phyloP scores from a whole-genome alignment of 495 filamentous ascomycete genomes.

The Lepraria neglecta region DNA sequence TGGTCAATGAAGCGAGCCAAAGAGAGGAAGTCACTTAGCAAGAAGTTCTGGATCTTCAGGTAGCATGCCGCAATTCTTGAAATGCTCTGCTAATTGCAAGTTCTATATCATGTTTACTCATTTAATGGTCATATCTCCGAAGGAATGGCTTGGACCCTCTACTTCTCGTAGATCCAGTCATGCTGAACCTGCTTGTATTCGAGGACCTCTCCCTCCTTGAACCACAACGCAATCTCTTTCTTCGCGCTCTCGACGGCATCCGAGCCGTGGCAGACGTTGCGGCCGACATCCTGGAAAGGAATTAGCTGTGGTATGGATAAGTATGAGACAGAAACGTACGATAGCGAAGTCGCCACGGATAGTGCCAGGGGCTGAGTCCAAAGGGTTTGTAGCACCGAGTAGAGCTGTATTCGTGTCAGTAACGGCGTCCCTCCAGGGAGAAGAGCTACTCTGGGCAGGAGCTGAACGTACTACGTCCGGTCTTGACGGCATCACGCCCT shows the following conservation, averaged over 20 bases:
- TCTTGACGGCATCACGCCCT: slow-evolving; percentile 95
- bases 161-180: slow-evolving; percentile 95
- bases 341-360: slow-evolving; percentile 86
- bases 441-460: no score
- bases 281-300: slow-evolving; percentile 68
- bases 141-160: background rate
- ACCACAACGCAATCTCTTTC: slow-evolving; percentile 99
- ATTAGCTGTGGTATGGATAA: no score
- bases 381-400: slow-evolving; percentile 97
- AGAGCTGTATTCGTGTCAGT: slow-evolving; percentile 47
- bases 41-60: background rate
- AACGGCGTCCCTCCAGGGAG: background rate
- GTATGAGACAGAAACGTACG: slow-evolving; percentile 33
- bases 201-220: slow-evolving; percentile 75
- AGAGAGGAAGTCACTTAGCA: no score
- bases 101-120: background rate
- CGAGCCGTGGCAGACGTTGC: slow-evolving; percentile 99
- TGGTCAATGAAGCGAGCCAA: no score
- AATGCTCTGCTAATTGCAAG: background rate
- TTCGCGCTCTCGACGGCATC: slow-evolving; percentile 96
- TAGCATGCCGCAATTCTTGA: background rate
- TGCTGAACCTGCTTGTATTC: slow-evolving; percentile 70
- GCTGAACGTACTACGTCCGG: slow-evolving; percentile 67
- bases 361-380: slow-evolving; percentile 86
- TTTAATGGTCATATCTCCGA: background rate